Conservation (phyloP, 768 basidiomycete species). For the Leccinum arenicola region DNA sequence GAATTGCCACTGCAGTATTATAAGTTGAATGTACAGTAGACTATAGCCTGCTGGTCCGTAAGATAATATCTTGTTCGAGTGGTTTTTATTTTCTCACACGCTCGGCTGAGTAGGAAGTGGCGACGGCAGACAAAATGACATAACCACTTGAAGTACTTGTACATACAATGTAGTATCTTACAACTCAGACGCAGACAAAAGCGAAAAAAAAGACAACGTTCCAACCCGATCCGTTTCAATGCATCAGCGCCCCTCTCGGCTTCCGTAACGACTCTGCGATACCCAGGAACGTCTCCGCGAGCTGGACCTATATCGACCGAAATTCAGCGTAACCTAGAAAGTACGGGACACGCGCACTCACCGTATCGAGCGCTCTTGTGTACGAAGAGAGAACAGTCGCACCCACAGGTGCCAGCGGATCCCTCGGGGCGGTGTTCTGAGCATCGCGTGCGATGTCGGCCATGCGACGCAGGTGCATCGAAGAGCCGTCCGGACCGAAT, state of each 20-base stretch:
- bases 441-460: constrained; percentile 47
- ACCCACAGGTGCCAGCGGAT: constrained; percentile 34
- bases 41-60: too few species aligned
- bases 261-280: constrained; percentile 58
- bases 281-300: constrained; percentile 56
- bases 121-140: neutral
- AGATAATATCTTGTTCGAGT: too few species aligned
- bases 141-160: neutral
- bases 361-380: constrained; percentile 50
- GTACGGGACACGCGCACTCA: constrained; percentile 12
- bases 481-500: constrained; percentile 39
- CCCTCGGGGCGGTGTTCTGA: constrained; percentile 42
- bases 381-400: constrained; percentile 44
- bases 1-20: too few species aligned
- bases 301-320: constrained; percentile 41
- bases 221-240: constrained; percentile 8
- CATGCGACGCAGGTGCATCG: constrained; percentile 44
- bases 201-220: neutral
- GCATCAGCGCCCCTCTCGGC: constrained; percentile 49
- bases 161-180: neutral
- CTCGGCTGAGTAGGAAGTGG: too few species aligned
- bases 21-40: too few species aligned
- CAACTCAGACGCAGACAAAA: neutral
- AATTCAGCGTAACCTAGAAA: neutral
- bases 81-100: too few species aligned